Conservation (phyloP, 1,284 basidiomycete genomes). For the Trichosporon ovoides region DNA sequence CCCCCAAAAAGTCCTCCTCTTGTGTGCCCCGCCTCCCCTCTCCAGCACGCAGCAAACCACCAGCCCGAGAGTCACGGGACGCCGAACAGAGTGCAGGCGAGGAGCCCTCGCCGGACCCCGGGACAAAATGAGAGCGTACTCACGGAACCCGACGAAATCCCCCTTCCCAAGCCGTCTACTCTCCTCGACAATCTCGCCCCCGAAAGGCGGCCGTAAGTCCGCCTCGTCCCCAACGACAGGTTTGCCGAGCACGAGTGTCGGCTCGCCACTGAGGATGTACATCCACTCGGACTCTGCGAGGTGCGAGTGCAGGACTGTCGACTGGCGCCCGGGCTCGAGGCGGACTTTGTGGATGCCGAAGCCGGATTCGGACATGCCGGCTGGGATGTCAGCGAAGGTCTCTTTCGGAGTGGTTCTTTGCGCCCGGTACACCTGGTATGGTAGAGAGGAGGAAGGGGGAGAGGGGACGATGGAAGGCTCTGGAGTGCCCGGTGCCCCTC, state of each 20-base stretch:
- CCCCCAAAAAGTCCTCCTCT: no score
- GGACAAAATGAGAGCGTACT: background rate
- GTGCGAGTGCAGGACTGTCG: conserved; percentile 31
- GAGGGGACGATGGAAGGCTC: no score
- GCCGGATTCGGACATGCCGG: conserved; percentile 12
- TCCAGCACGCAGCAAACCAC: no score
- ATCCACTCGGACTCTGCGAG: conserved; percentile 28
- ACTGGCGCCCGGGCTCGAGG: conserved; percentile 22
- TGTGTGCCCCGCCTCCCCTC: no score
- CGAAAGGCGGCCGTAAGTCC: conserved; percentile 13
- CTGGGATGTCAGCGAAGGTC: no score
- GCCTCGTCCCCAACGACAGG: background rate
- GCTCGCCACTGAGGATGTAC: conserved; percentile 25
- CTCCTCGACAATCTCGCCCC: conserved; percentile 3
- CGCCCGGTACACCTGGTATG: no score
- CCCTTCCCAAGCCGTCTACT: conserved; percentile 5
- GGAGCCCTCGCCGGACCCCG: no score
- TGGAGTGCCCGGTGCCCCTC: no score
- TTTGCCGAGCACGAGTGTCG: conserved; percentile 17
- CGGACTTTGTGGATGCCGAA: conserved; percentile 26
- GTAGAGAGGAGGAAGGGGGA: no score
- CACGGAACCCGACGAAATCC: conserved; percentile 21
- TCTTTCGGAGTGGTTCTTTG: no score
- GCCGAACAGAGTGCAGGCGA: no score
- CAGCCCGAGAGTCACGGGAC: no score